Evolutionary conservation across 179 eudicot species (phyloP), one percentile per base, ranked within the genome.

Genomic region (Gypsophila paniculata): DNA sequence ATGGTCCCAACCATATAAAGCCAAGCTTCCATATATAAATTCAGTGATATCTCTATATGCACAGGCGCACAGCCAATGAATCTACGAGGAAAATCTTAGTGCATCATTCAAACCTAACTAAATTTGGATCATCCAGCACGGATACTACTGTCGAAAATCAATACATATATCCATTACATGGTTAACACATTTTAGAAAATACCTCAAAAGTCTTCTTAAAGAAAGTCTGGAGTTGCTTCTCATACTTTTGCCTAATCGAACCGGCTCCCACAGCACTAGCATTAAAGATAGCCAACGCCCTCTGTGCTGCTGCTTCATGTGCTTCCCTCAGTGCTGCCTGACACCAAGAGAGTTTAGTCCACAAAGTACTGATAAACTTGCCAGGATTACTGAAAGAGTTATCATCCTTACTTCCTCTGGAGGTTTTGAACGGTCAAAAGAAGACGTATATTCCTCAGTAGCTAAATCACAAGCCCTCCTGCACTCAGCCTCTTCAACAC

Each of bases 401-500:
- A 63, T 10, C 82, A 63, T 10, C 82, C 93, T 77, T 80, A 95
- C 99, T 86, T 95, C 99, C 71, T 95, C 99, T 0, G 93, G 91
- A 58, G 93, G 89, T 79, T 85, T 95, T 69, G 97, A 84, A 61
- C 89, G 91, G 75, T 92, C 97, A 80, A 92, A 90, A 25, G 95
- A 65, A 68, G 95, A 86, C 93, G 85, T 88, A 69, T 92, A 95
- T 54, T 75, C 85, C 77, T 90, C 97, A 76, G 93, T 81, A 71
- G 93, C 96, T 79, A 84, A 65, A 65, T 95, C 99, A 81, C 77
- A 92, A 29, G 93, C 97, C 83, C 93, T 87, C 52, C 91, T 90
- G 78, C 99, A 92, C 87, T 95, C 96, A 36, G 96, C 86, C 80
- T 95, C 99, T 80, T 95, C 97, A 74, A 95, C 99, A 78, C 95